phyloP scores from a whole-genome alignment of 78 protist species.

The Neovahlkampfia damariscottae region DNA sequence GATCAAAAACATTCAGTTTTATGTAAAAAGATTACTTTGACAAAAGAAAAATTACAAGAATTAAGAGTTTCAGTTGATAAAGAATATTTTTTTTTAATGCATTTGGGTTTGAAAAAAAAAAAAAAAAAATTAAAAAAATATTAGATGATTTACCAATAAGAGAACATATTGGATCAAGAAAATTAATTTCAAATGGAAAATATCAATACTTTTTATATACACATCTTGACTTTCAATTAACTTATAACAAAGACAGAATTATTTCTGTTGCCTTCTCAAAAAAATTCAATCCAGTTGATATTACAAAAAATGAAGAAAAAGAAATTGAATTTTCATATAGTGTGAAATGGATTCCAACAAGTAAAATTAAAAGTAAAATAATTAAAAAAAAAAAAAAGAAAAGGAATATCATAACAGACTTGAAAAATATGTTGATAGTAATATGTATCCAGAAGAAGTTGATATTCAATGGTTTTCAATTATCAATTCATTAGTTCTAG shows the following conservation, averaged over 20 bases:
- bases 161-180: background rate
- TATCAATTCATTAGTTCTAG: slow-evolving; percentile 85
- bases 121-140: background rate
- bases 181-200: background rate
- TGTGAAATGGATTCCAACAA: slow-evolving; percentile 79
- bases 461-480: slow-evolving; percentile 95
- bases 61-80: background rate
- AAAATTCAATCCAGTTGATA: background rate
- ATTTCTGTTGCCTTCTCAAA: slow-evolving; percentile 7
- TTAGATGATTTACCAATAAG: background rate
- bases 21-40: too few relatives aligned
- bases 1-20: background rate
- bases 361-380: too few relatives aligned
- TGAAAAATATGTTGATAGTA: slow-evolving; percentile 13
- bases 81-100: too few relatives aligned
- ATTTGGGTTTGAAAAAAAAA: background rate
- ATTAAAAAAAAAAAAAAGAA: too few relatives aligned
- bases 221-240: slow-evolving; percentile 71
- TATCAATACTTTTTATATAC: slow-evolving; percentile 47
- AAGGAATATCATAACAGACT: slow-evolving; percentile 29
- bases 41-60: slow-evolving; percentile 1
- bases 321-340: slow-evolving; percentile 64
- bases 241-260: slow-evolving; percentile 72
- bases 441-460: slow-evolving; percentile 41
- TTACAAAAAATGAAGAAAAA: background rate